Conservation (phyloP, 352 stramenopile species). For the Globisporangium cystogenes region DNA sequence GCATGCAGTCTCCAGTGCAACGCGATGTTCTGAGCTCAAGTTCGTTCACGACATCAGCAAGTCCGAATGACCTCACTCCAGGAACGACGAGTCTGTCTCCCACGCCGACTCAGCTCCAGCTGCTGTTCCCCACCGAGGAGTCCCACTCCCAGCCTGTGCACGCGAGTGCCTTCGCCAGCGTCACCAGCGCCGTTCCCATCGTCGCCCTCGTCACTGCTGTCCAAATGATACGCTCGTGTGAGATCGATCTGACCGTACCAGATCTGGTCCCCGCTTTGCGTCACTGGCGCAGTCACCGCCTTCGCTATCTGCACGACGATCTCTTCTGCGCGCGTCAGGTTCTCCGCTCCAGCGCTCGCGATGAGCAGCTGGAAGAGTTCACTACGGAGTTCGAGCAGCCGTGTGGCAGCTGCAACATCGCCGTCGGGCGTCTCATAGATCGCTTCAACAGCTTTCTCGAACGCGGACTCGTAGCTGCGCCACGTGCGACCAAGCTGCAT, state of each 20-base stretch:
- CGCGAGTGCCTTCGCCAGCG: too few species aligned
- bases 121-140: too few species aligned
- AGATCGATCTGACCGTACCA: background rate
- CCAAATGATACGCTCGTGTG: background rate
- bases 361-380: slow-evolving; percentile 15
- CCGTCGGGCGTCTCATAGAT: slow-evolving; percentile 23
- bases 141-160: too few species aligned
- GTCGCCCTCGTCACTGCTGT: background rate
- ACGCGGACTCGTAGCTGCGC: slow-evolving; percentile 37
- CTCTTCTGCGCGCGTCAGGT: slow-evolving; percentile 10
- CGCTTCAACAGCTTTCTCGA: slow-evolving; percentile 43
- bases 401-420: background rate
- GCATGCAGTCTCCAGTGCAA: too few species aligned
- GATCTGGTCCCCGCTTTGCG: background rate
- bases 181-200: too few species aligned
- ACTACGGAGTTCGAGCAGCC: slow-evolving; percentile 11
- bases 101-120: too few species aligned
- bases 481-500: slow-evolving; percentile 45
- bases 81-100: too few species aligned
- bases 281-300: background rate
- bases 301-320: slow-evolving; percentile 2
- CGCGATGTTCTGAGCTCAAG: too few species aligned
- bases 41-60: too few species aligned
- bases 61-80: too few species aligned
- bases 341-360: background rate